Evolutionary conservation across 495 filamentous ascomycete species (phyloP).

Genomic region (Penicillium dipodomyicola): DNA sequence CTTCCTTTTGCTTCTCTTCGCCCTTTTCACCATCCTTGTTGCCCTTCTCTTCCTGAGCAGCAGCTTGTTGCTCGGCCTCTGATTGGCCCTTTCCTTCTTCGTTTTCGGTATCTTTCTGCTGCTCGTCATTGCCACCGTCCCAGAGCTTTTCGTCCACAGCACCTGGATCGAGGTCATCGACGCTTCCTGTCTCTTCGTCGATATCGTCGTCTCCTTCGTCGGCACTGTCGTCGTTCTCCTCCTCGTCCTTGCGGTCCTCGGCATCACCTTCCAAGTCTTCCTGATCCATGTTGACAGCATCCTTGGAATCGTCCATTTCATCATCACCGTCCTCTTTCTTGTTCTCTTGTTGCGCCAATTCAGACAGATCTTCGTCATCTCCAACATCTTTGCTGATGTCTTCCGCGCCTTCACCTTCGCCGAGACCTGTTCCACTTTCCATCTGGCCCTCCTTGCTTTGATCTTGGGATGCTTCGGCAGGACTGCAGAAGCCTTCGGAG

Average conservation of each 20-base stretch:
- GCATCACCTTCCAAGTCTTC: conserved; percentile 63
- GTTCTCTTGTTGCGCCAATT: conserved; percentile 78
- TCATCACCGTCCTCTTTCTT: conserved; percentile 61
- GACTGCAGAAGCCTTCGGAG: conserved; percentile 85
- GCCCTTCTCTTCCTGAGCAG: conserved; percentile 55
- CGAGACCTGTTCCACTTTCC: conserved; percentile 93
- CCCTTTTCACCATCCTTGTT: conserved; percentile 43
- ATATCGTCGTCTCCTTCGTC: conserved; percentile 64
- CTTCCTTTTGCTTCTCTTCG: conserved; percentile 43
- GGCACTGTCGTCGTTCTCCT: conserved; percentile 49
- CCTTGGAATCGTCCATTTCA: conserved; percentile 65
- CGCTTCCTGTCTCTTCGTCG: conserved; percentile 84
- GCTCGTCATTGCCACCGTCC: conserved; percentile 77
- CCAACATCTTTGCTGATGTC: conserved; percentile 97
- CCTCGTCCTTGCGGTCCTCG: conserved; percentile 58
- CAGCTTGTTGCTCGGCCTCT: conserved; percentile 63
- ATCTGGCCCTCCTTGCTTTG: conserved; percentile 68
- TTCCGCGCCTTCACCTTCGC: conserved; percentile 89
- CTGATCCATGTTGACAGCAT: conserved; percentile 94
- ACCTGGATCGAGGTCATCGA: conserved; percentile 82
- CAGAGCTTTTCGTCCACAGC: conserved; percentile 98
- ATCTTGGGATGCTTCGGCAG: conserved; percentile 70
- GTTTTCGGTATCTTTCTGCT: conserved; percentile 80
- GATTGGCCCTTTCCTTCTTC: conserved; percentile 63
- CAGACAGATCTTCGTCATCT: conserved; percentile 88